Conservation (phyloP, 2,329 filamentous ascomycete species). For the Akanthomyces dipterigenus region DNA sequence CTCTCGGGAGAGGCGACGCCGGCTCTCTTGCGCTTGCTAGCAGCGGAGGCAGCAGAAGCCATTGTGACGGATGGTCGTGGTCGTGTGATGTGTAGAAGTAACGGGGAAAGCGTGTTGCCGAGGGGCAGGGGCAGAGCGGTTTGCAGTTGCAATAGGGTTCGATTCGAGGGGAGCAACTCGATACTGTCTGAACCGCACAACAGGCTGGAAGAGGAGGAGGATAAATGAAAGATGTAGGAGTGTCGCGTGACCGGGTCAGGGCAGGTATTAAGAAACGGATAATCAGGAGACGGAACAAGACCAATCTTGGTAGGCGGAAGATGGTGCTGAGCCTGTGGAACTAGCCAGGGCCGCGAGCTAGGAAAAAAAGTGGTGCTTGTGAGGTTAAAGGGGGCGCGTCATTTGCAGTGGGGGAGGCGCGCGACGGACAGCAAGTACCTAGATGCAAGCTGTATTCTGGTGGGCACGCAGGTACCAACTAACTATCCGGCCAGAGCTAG, state of each 20-base stretch:
- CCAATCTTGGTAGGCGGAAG: background rate
- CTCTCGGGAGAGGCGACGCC: constrained; percentile 50
- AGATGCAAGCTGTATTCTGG: background rate
- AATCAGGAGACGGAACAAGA: constrained; percentile 7
- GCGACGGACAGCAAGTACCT: background rate
- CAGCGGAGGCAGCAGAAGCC: constrained; percentile 50
- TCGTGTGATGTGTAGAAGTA: background rate
- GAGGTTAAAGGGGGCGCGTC: constrained; percentile 11
- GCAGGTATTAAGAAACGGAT: constrained; percentile 3
- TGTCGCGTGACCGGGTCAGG: constrained; percentile 11
- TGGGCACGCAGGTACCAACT: background rate
- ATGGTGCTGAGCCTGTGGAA: constrained; percentile 4
- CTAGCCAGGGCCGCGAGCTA: constrained; percentile 3
- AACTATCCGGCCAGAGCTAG: background rate
- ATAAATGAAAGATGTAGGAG: background rate
- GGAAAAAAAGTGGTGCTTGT: constrained; percentile 7
- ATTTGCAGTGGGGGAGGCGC: background rate
- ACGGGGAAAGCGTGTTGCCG: background rate
- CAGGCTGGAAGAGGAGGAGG: background rate
- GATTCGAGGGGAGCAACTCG: background rate
- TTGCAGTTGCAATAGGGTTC: background rate
- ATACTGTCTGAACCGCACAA: background rate
- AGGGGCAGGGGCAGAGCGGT: background rate
- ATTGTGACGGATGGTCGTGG: constrained; percentile 38
- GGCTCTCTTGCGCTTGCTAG: constrained; percentile 76